These are phyloP conservation scores for Talaromyces sp. DNA, from an alignment of 2,329 filamentous ascomycete species.

Conservation along the genomic window DNA sequence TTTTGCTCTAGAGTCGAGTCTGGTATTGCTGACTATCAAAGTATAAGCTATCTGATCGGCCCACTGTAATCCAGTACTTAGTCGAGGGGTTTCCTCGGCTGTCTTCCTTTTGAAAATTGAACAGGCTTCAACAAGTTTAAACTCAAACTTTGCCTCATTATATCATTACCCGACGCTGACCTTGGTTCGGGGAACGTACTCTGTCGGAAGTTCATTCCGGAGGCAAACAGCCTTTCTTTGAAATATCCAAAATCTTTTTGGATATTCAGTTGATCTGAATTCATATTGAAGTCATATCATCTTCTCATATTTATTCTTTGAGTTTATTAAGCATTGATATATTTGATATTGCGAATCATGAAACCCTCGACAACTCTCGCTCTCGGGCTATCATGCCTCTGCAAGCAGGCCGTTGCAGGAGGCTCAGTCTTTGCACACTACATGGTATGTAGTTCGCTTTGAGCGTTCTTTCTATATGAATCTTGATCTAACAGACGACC, in stretches of 20 bases:
- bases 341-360: not conserved
- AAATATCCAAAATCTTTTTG: not conserved
- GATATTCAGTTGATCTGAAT: not conserved
- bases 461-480: too few relatives aligned
- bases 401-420: slow-evolving; percentile 3
- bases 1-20: not conserved
- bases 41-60: not conserved
- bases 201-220: not conserved
- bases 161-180: not conserved
- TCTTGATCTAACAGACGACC: not conserved
- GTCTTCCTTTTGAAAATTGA: not conserved
- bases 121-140: not conserved
- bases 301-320: not conserved
- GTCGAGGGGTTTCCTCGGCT: not conserved
- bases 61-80: not conserved
- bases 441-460: slow-evolving; percentile 6
- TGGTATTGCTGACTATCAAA: not conserved
- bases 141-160: not conserved
- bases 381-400: not conserved
- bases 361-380: not conserved
- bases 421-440: slow-evolving; percentile 13
- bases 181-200: not conserved
- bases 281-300: not conserved
- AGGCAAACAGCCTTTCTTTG: not conserved
- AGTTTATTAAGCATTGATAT: not conserved